Conservation (phyloP, 2,329 filamentous ascomycete species). For the Hypoxylon sp. region DNA sequence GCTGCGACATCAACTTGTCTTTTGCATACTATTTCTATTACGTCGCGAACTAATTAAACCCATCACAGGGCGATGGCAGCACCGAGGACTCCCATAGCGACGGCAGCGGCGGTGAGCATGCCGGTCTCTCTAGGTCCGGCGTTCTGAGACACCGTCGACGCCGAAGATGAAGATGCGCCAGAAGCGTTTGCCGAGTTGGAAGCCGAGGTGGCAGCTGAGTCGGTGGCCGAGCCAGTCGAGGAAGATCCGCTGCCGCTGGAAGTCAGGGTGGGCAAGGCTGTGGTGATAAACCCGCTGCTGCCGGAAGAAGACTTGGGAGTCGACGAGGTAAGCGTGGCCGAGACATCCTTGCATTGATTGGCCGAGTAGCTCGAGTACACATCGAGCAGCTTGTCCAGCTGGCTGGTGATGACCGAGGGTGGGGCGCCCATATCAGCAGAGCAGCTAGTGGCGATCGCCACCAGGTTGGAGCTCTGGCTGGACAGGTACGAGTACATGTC, state of each 20-base stretch:
- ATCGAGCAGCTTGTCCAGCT: constrained; percentile 29
- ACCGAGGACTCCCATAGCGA: constrained; percentile 30
- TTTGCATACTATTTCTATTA: constrained; percentile 8
- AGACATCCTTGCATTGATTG: constrained; percentile 12
- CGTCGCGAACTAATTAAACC: neutral
- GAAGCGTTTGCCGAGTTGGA: constrained; percentile 6
- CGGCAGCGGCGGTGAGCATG: constrained; percentile 28
- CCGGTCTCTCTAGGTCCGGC: constrained; percentile 32
- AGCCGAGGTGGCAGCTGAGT: neutral
- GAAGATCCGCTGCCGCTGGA: neutral
- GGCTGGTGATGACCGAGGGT: constrained; percentile 25
- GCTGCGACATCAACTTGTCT: neutral
- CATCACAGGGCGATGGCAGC: constrained; percentile 30
- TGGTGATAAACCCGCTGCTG: neutral
- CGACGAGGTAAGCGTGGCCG: neutral
- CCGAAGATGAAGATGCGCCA: constrained; percentile 4
- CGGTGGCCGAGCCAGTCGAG: neutral
- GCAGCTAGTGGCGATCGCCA: constrained; percentile 28
- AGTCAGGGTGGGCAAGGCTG: neutral
- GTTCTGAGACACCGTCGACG: constrained; percentile 13
- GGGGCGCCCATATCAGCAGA: constrained; percentile 30
- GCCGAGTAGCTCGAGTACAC: constrained; percentile 38
- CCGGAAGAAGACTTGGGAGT: neutral
- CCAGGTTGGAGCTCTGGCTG: constrained; percentile 29
- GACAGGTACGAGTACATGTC: constrained; percentile 39